Percentiles rank a stretch among this genome's conserved stretches.
Evolutionary conservation across 78 protist genomes (phyloP).

Genomic region (Polysphondylium violaceum): DNA sequence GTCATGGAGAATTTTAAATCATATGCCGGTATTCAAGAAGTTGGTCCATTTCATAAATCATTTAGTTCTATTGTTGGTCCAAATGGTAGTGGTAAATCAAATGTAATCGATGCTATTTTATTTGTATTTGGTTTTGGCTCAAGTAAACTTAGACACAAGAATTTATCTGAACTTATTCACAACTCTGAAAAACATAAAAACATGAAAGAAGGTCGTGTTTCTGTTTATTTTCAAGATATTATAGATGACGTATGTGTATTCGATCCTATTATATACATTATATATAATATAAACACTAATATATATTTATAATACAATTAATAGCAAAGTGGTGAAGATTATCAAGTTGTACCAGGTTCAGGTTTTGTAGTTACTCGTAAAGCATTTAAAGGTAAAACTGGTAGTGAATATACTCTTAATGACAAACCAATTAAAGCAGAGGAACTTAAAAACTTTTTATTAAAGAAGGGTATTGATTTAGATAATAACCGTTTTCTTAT

Average conservation of each 20-base stretch:
- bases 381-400: slow-evolving; percentile 50
- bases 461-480: slow-evolving; percentile 95
- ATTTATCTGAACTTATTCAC: slow-evolving; percentile 98
- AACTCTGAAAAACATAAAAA: slow-evolving; percentile 86
- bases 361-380: slow-evolving; percentile 93
- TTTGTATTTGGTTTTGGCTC: slow-evolving; percentile 99
- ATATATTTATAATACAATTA: neutral
- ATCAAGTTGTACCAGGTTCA: slow-evolving; percentile 81
- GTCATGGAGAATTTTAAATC: slow-evolving; percentile 98
- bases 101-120: slow-evolving; percentile 99
- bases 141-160: slow-evolving; percentile 93
- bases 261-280: neutral
- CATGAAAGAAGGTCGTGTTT: slow-evolving; percentile 89
- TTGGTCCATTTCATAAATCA: slow-evolving; percentile 98
- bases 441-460: slow-evolving; percentile 88
- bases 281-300: neutral
- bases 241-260: slow-evolving; percentile 85
- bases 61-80: slow-evolving; percentile 99
- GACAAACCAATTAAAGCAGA: slow-evolving; percentile 17
- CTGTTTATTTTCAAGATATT: slow-evolving; percentile 96
- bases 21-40: slow-evolving; percentile 91
- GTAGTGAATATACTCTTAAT: slow-evolving; percentile 88
- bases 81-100: slow-evolving; percentile 99
- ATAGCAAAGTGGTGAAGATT: slow-evolving; percentile 73
- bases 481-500: slow-evolving; percentile 99